Evolutionary conservation across 202 grass and related monocot genomes (phyloP).

Genomic region (Saccharum hybrid): DNA sequence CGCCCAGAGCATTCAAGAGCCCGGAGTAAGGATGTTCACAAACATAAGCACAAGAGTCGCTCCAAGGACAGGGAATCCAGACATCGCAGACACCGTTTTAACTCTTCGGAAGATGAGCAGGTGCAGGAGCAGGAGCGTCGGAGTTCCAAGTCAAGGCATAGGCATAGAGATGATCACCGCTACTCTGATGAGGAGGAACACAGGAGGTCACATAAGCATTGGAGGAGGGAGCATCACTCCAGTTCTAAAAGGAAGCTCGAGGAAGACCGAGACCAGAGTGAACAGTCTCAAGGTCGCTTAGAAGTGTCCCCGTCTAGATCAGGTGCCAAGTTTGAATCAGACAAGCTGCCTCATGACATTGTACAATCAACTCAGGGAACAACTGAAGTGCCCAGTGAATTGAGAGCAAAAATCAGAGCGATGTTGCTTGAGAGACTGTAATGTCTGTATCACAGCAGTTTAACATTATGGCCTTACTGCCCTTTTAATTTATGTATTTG

Average conservation of each 20-base stretch:
- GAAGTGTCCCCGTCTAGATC: constrained; percentile 15
- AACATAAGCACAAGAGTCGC: constrained; percentile 54
- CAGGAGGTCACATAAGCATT: constrained; percentile 46
- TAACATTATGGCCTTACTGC: neutral
- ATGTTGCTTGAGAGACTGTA: constrained; percentile 80
- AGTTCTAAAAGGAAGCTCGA: constrained; percentile 52
- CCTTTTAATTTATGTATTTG: neutral
- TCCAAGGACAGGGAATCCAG: constrained; percentile 49
- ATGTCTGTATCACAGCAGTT: neutral
- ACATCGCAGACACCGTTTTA: constrained; percentile 42
- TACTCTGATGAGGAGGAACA: constrained; percentile 42
- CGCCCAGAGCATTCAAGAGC: constrained; percentile 58
- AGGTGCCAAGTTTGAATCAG: constrained; percentile 28
- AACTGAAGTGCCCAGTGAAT: constrained; percentile 64
- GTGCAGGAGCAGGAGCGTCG: constrained; percentile 52
- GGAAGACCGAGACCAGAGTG: constrained; percentile 32
- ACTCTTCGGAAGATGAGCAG: constrained; percentile 69
- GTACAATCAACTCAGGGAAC: constrained; percentile 35
- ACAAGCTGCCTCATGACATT: constrained; percentile 6
- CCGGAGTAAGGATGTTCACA: constrained; percentile 48
- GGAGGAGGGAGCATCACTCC: constrained; percentile 43
- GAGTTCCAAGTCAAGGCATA: constrained; percentile 52
- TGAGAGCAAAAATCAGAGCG: constrained; percentile 83
- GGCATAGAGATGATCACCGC: constrained; percentile 32
- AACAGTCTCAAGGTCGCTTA: constrained; percentile 8